phyloP scores from a whole-genome alignment of 306 rosid species.

The Arachis hypogaea region DNA sequence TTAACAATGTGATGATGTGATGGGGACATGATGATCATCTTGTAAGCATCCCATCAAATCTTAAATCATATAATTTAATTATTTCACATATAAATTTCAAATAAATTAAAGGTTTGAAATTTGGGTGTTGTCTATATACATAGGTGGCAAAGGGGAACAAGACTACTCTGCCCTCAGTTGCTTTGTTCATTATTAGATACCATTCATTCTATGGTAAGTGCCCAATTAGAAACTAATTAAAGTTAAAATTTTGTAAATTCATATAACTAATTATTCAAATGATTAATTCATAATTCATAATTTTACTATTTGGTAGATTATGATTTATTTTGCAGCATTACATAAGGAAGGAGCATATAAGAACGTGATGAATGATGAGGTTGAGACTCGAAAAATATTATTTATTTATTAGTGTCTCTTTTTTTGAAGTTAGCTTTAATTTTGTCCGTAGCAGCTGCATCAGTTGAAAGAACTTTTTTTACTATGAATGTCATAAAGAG shows the following conservation, averaged over 20 bases:
- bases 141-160: slow-evolving; percentile 79
- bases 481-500: too few relatives aligned
- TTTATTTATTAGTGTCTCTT: too few relatives aligned
- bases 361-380: slow-evolving; percentile 75
- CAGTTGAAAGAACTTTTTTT: too few relatives aligned
- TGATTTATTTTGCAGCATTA: slow-evolving; percentile 57
- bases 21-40: slow-evolving; percentile 92
- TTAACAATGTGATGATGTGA: slow-evolving; percentile 77
- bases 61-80: background rate
- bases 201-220: slow-evolving; percentile 80
- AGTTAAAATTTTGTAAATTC: too few relatives aligned
- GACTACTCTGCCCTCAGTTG: slow-evolving; percentile 77
- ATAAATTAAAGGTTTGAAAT: background rate
- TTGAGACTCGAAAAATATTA: slow-evolving; percentile 34
- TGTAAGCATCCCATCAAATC: slow-evolving; percentile 42
- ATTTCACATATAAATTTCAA: background rate
- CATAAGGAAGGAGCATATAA: slow-evolving; percentile 68
- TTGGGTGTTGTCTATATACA: background rate
- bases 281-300: background rate
- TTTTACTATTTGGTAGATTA: background rate
- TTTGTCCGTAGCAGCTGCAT: too few relatives aligned
- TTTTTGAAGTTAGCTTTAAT: too few relatives aligned
- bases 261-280: background rate
- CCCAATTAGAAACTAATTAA: background rate
- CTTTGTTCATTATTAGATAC: slow-evolving; percentile 79